Evolutionary conservation across 768 basidiomycete species (phyloP).

Genomic region (Amylocystis lapponica): DNA sequence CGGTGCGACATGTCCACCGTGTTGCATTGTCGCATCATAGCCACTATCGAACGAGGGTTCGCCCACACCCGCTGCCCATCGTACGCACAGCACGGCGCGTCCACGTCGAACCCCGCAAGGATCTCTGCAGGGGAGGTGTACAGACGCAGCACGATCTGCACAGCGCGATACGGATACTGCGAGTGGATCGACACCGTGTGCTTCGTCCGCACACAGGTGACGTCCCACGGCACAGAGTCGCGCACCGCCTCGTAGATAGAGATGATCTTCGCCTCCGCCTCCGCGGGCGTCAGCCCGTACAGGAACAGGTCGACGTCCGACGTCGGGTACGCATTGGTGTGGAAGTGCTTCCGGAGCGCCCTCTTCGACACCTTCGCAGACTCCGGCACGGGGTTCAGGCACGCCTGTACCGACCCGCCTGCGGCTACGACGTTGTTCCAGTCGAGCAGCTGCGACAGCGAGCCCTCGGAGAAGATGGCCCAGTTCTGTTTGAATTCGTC

Average conservation of each 20-base stretch:
- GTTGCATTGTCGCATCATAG: slow-evolving; percentile 65
- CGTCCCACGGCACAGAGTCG: slow-evolving; percentile 64
- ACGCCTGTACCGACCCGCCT: slow-evolving; percentile 56
- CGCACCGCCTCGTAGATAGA: slow-evolving; percentile 58
- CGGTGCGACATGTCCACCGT: slow-evolving; percentile 57
- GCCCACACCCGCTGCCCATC: slow-evolving; percentile 52
- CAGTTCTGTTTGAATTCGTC: slow-evolving; percentile 63
- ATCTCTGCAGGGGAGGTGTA: slow-evolving; percentile 61
- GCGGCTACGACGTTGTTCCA: slow-evolving; percentile 64
- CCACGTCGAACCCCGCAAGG: slow-evolving; percentile 63
- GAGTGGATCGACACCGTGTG: slow-evolving; percentile 63
- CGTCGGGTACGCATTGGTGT: slow-evolving; percentile 47
- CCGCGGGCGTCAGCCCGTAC: slow-evolving; percentile 50
- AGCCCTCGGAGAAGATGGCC: slow-evolving; percentile 57
- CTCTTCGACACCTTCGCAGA: slow-evolving; percentile 46
- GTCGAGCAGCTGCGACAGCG: slow-evolving; percentile 50
- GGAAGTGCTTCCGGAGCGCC: slow-evolving; percentile 52
- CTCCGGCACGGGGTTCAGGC: slow-evolving; percentile 46
- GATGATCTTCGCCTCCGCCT: slow-evolving; percentile 58
- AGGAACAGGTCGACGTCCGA: slow-evolving; percentile 63
- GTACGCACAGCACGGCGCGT: slow-evolving; percentile 55
- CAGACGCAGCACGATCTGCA: slow-evolving; percentile 61
- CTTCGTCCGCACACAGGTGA: slow-evolving; percentile 60
- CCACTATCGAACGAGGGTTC: slow-evolving; percentile 52
- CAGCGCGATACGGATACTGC: slow-evolving; percentile 58